phyloP scores from a whole-genome alignment of 306 rosid genomes.

The Spatholobus suberectus region DNA sequence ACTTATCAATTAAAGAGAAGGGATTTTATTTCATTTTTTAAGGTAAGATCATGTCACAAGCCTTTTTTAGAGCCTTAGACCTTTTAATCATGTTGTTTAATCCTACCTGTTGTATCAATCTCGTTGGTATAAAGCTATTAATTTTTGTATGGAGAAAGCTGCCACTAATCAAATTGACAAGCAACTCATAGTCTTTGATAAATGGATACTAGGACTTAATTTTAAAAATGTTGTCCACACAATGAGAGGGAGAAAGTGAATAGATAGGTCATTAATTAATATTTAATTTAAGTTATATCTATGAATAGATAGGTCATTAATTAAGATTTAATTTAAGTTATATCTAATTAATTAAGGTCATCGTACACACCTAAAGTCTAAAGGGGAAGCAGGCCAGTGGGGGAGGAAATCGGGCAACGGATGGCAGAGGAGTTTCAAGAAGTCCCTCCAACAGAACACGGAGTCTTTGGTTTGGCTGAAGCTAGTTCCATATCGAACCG shows the following conservation, averaged over 20 bases:
- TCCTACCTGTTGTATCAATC: not conserved
- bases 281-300: not conserved
- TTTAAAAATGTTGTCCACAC: not conserved
- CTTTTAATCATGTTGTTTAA: not conserved
- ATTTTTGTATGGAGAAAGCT: not conserved
- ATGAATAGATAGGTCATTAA: not conserved
- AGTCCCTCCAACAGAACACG: conserved; percentile 92
- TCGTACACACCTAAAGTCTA: conserved; percentile 60
- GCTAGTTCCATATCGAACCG: conserved; percentile 89
- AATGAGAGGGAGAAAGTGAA: not conserved
- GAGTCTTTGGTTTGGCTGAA: conserved; percentile 73
- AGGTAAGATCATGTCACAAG: conserved; percentile 20
- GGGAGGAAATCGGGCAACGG: conserved; percentile 64
- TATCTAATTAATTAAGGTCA: not conserved
- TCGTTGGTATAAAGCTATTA: not conserved
- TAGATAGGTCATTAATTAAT: not conserved
- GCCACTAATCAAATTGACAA: conserved; percentile 6
- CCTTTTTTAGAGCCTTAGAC: not conserved
- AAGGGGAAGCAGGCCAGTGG: conserved; percentile 84
- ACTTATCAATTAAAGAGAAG: too few relatives aligned
- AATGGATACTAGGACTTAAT: not conserved
- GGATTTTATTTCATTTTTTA: not conserved
- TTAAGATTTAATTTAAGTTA: not conserved
- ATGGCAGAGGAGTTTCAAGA: conserved; percentile 77
- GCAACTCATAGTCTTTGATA: not conserved